These are phyloP conservation scores for Spiromastix sp. DNA, from an alignment of 2,329 filamentous ascomycete species.

Conservation along the genomic window DNA sequence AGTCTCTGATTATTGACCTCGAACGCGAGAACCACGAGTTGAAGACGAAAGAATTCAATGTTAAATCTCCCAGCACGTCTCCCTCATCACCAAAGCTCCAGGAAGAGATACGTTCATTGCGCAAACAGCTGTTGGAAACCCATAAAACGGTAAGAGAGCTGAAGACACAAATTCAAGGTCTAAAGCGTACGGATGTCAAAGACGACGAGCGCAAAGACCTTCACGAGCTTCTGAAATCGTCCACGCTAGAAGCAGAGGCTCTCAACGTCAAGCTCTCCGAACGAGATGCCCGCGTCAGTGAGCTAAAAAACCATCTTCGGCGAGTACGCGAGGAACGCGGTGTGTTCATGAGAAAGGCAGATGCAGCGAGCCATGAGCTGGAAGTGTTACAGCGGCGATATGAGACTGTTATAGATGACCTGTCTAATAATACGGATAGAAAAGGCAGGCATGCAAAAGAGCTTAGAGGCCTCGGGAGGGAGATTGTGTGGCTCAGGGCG, in stretches of 20 bases:
- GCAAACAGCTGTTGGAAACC: conserved; percentile 50
- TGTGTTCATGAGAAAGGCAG: conserved; percentile 30
- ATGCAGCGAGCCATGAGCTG: conserved; percentile 30
- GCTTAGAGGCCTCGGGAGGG: conserved; percentile 71
- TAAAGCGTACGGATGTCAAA: conserved; percentile 40
- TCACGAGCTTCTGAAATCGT: conserved; percentile 37
- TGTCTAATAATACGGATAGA: conserved; percentile 29
- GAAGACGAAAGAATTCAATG: conserved; percentile 40
- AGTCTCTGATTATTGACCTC: conserved; percentile 54
- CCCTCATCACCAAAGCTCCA: conserved; percentile 30
- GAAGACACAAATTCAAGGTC: conserved; percentile 38
- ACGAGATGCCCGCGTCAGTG: conserved; percentile 55
- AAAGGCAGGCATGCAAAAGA: conserved; percentile 47
- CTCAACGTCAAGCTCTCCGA: conserved; percentile 63
- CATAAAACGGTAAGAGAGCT: conserved; percentile 51
- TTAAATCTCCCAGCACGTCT: conserved; percentile 43
- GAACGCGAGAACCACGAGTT: conserved; percentile 59
- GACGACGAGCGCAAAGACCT: conserved; percentile 35
- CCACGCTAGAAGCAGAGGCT: conserved; percentile 45
- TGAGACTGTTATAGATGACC: conserved; percentile 48
- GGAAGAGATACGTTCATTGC: conserved; percentile 48
- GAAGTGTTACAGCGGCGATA: conserved; percentile 48
- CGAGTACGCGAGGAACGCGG: conserved; percentile 42
- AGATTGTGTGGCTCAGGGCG: conserved; percentile 84
- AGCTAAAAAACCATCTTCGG: conserved; percentile 51